Base-by-base conservation (phyloP, 202 grass and related monocot species). In the Eragrostis tef region DNA sequence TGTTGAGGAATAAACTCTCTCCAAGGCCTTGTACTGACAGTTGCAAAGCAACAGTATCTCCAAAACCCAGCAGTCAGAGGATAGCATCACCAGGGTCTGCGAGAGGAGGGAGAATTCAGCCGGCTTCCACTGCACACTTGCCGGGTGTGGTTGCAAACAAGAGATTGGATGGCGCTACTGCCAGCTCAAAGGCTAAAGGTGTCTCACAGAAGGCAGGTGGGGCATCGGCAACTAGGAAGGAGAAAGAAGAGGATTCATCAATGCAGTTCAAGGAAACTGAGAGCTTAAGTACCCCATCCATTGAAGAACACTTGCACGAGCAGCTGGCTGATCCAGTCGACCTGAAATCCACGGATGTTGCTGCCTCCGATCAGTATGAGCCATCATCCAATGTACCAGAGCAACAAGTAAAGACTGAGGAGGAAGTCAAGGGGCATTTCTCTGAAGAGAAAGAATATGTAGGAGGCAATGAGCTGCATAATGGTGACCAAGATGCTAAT, bases 251-350 rank as follows among this genome's bases (percentile, higher is more conserved):
- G 22, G 86, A 57, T 48, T 53, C 46, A 34, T 64, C 58, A 14
- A 63, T 81, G 26, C 65, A 82, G 51, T 73, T 64, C 64, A 86
- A 86, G 57, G 88, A 84, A 86, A 86, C 54, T 8, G 86, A 86
- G 73, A 75, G 58, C 67, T 46, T 86, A 61, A 91, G 60, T 41
- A 86, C 59, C 17, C 36, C 75, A 1, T 89, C 61, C 6, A 81
- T 89, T 14, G 86, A 93, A 60, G 88, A 91, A 29, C 70, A 84
- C 20, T 87, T 94, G 53, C 86, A 69, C 0, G 62, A 87, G 62
- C 75, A 82, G 57, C 65, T 85, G 41, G 75, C 81, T 12, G 80
- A 94, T 31, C 79, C 79, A 1, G 17, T 89, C 11, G 67, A 89
- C 61, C 51, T 77, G 54, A 67, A 88, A 75, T 72, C 72, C 73